Base-by-base conservation (phyloP, 2,329 filamentous ascomycete species). In the Aspergillus piperis region DNA sequence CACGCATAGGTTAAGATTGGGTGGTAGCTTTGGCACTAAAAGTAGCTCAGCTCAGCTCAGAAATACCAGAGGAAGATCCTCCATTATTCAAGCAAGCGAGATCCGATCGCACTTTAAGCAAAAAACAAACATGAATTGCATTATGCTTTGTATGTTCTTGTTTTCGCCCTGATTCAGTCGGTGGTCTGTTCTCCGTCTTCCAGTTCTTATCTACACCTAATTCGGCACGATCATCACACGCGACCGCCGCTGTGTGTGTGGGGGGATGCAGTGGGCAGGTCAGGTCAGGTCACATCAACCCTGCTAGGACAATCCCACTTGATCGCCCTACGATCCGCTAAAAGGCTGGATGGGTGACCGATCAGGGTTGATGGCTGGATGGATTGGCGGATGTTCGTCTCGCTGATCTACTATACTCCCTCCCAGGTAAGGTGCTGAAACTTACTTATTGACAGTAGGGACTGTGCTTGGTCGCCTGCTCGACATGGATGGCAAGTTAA, bases 321-420 rank as follows among this genome's bases (percentile, higher is more conserved):
- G 39, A 42, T 42, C 39, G 4, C 10, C 17, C 32, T 36, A 36
- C 32, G 32, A 36, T 13, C 32, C 32, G 32, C 32, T 36, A 36
- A 36, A 36, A 36, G 11, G 5, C 15, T 36, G 32, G 11, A 36
- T 36, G 32, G 32, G 11, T 36, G 32, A 13, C 32, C 11, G 32
- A 36, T 36, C 32, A 36, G 32, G 32, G 13, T 15, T 36, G 32
- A 36, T 36, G 32, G 32, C 0, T 36, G 32, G 32, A 36, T 36
- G 32, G 32, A 36, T 36, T 10, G 27, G 27, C 27, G 32, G 32
- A 13, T 36, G 32, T 36, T 44, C 39, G 39, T 7, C 36, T 25
- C n/a, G 19, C 15, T 23, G 52, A 54, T 54, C 52, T 25, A 13
- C 52, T 23, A 54, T 44, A 54, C 47, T 41, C 52, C 25, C 17